Base-by-base conservation (phyloP, 2,329 filamentous ascomycete genomes). In the Penicillium decumbens region DNA sequence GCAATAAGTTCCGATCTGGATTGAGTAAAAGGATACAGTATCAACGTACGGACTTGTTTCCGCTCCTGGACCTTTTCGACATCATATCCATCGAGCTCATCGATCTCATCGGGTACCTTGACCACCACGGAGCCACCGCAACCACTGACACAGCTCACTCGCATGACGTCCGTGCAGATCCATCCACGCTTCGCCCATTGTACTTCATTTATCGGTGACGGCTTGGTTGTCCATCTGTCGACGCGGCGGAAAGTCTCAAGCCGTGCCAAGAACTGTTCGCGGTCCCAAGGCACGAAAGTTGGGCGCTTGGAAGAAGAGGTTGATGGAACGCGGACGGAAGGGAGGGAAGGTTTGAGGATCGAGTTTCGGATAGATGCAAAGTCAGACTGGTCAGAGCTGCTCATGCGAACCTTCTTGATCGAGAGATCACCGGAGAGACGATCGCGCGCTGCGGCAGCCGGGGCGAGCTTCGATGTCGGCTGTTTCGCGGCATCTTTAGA, bases 181-280 rank as follows among this genome's bases (percentile, higher is more conserved):
- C 93, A 98, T 0, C 92, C 92, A 50, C 88, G 77, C 75, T 92
- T 95, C 0, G 91, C 91, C 93, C 93, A 98, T 67, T 90, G 87
- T 6, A 96, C 84, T 71, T 97, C 93, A 65, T 83, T 89, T 60
- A 97, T 84, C 29, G 77, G 78, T 45, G 91, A 82, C 0, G 93
- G 91, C 67, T 97, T 97, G 0, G 89, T 87, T n/a, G 88, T 87
- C 92, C 92, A 98, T 66, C 87, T 82, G 46, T 89, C 93, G 41
- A 97, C 84, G 58, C 92, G 89, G 64, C 92, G 87, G 65, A 95
- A 98, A 0, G 89, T 95, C 52, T 86, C 86, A 25, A 98, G 77
- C 23, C 93, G 78, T 60, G 80, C 82, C 9, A 97, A 77, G 54
- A 97, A 90, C 58, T 89, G 83, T 33, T 84, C 82, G 45, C 93